Base-by-base conservation (phyloP, 148 eudicot genomes). In the Rhododendron williamsianum region DNA sequence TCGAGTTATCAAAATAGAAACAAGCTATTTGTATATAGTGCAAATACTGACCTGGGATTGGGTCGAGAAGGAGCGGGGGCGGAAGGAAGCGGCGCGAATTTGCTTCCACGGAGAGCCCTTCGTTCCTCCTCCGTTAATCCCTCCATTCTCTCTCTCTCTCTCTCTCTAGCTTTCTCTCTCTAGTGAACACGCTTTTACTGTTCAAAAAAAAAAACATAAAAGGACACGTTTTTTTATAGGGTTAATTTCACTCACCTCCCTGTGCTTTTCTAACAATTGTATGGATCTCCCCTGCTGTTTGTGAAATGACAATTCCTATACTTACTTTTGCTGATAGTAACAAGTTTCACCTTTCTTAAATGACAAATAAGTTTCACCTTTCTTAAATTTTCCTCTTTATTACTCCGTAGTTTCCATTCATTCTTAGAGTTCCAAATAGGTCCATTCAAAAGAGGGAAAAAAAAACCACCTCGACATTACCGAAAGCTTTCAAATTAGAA, bases 81-180 rank as follows among this genome's bases (percentile, higher is more conserved):
- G 46, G 93, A 88, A n/a, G 98, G 92, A 83, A 96, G 96, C 30
- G 98, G 98, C 23, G 96, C 96, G 48, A 96, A 96, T 91, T 96
- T 96, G 88, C 91, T 92, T 48, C 94, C 94, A 63, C 98, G 88
- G 4, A 96, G 91, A 54, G 98, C 98, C 76, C 86, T 96, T 82
- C 90, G 89, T 84, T 96, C 96, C 0, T 96, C 98, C 88, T 96
- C 98, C 46, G 90, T 92, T 49, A 96, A 82, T 46, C 60, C 91
- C 48, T 92, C 94, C 86, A 87, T 89, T 81, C 65, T 81, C 82
- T 69, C 82, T 25, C 81, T 83, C 79, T 83, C 82, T 11, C 76
- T 86, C 73, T n/a, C 73, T 67, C 30, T 10, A 67, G 3, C 30
- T 3, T 67, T n/a, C 33, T 67, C 79, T 52, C 54, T 51, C 16